phyloP scores from a whole-genome alignment of 306 rosid genomes.

The Oxytropis ochrocephala region DNA sequence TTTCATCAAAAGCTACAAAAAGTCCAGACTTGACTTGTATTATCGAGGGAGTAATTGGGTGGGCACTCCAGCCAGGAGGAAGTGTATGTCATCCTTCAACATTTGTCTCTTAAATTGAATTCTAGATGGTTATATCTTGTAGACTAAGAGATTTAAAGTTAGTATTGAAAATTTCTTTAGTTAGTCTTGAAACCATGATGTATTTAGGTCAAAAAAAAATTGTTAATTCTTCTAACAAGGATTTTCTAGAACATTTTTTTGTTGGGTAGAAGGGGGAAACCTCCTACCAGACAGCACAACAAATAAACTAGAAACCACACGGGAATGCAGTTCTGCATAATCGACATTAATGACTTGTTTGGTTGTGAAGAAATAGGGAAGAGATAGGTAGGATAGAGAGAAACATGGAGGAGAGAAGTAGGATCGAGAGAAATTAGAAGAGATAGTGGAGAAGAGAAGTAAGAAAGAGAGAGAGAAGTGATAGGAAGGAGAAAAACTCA shows the following conservation, averaged over 20 bases:
- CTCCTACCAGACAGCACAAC: not conserved
- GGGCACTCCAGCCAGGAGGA: conserved; percentile 28
- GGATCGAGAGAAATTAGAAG: no score
- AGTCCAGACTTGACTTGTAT: conserved; percentile 23
- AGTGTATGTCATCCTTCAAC: conserved; percentile 39
- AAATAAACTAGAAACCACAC: not conserved
- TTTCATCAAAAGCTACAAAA: no score
- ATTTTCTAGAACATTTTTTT: not conserved
- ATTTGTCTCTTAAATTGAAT: conserved; percentile 1
- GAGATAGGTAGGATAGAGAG: no score
- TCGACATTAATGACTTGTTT: no score
- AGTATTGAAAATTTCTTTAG: not conserved
- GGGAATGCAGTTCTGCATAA: no score
- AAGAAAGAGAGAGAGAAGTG: no score
- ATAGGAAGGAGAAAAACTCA: no score
- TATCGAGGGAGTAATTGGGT: no score
- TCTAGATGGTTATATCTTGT: not conserved
- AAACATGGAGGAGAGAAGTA: no score
- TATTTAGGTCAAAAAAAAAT: not conserved
- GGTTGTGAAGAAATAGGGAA: no score
- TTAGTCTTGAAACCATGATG: not conserved
- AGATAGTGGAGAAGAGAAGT: no score
- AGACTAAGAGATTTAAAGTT: not conserved
- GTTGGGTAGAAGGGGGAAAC: no score
- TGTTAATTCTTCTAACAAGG: not conserved